These are phyloP conservation scores for Zoysia japonica DNA, from an alignment of 176 grass and related monocot genomes.

Conservation along the genomic window DNA sequence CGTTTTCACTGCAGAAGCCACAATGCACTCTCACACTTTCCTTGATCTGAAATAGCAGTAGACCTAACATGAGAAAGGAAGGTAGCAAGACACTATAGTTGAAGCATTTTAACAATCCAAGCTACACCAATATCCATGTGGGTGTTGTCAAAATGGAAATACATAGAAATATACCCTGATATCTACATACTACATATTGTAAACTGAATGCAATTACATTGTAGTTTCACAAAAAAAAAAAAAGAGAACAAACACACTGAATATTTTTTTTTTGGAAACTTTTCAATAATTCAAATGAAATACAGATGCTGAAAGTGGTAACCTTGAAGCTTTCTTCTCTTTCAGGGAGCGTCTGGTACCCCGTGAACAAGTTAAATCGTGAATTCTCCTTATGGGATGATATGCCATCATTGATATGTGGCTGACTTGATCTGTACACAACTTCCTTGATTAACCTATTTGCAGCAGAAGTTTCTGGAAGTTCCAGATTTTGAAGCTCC, in stretches of 20 bases:
- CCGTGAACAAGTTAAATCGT: conserved; percentile 82
- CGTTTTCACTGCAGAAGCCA: conserved; percentile 84
- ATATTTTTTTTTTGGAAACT: conserved; percentile 11
- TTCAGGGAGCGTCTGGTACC: conserved; percentile 75
- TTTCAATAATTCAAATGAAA: conserved; percentile 30
- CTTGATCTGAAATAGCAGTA: conserved; percentile 55
- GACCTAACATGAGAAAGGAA: conserved; percentile 3
- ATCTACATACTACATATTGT: neutral
- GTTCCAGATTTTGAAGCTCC: conserved; percentile 62
- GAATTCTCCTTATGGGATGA: conserved; percentile 23
- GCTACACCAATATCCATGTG: neutral
- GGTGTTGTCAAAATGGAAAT: neutral
- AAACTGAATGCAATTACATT: neutral
- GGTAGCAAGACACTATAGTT: neutral
- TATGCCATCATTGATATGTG: conserved; percentile 34
- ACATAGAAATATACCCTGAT: neutral
- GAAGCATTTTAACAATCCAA: neutral
- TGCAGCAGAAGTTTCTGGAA: conserved; percentile 46
- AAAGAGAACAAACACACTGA: conserved; percentile 17
- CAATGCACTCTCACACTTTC: conserved; percentile 65
- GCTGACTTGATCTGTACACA: conserved; percentile 56
- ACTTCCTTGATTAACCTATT: conserved; percentile 51
- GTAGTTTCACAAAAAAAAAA: conserved; percentile 8
- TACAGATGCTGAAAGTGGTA: conserved; percentile 26
- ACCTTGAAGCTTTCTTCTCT: conserved; percentile 98